phyloP scores from a whole-genome alignment of 176 grass and related monocot species.

The Tuctoria greenei region DNA sequence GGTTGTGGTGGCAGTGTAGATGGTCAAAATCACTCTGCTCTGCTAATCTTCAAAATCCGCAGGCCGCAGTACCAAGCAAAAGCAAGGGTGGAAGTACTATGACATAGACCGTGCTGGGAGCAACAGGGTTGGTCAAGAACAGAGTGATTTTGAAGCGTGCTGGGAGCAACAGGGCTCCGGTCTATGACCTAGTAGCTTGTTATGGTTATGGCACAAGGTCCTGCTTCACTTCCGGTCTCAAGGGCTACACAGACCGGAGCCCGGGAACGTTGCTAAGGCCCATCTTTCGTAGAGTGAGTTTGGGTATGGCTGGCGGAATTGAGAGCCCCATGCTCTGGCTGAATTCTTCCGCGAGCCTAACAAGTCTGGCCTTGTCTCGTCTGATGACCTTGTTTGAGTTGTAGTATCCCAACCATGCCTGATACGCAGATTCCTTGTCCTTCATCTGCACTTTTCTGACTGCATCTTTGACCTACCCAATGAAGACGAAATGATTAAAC shows the following conservation, averaged over 20 bases:
- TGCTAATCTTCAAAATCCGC: neutral
- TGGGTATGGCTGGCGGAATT: constrained; percentile 66
- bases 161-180: neutral
- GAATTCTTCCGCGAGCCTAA: constrained; percentile 77
- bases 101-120: neutral
- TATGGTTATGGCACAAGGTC: constrained; percentile 9
- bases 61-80: neutral
- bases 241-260: constrained; percentile 40
- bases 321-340: constrained; percentile 80
- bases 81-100: neutral
- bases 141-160: no score
- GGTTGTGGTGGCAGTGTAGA: neutral
- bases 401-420: constrained; percentile 95
- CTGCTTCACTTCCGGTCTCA: neutral
- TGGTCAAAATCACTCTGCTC: neutral
- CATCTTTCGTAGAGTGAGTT: constrained; percentile 81
- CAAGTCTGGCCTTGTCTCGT: constrained; percentile 69
- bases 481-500: constrained; percentile 31
- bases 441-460: constrained; percentile 58
- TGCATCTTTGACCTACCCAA: constrained; percentile 52
- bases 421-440: constrained; percentile 80
- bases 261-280: constrained; percentile 69
- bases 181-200: neutral
- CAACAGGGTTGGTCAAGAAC: constrained; percentile 5
- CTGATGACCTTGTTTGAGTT: constrained; percentile 63